Evolutionary conservation across 306 rosid genomes (phyloP), one percentile per base, ranked within the genome.

Genomic region (Quercus agrifolia): DNA sequence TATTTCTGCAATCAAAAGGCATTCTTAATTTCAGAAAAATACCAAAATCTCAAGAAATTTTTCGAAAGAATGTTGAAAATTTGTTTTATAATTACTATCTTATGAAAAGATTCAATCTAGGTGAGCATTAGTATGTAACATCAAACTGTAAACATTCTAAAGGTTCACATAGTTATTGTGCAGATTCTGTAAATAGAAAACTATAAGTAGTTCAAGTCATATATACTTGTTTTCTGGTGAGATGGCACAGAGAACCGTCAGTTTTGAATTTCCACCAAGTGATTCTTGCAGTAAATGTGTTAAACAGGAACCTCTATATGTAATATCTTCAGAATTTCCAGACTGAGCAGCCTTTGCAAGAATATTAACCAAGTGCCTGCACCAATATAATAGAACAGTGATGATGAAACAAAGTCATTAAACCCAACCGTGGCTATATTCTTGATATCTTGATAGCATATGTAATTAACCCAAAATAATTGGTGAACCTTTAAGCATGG

Each of bases 181-280:
- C 57, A 56, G 61, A 70, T 62, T 73, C 31, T 56, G 14, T 13
- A 80, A 52, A 21, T 23, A 49, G 71, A 79, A 74, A 77, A 66
- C 17, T 64, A n/a, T 52, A 6, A 23, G 54, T 35, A 44, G 55
- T 55, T 55, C 31, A 58, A 59, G 79, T 59, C 58, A 77, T 55
- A 70, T 92, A 70, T 94, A 92, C 99, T 77, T 90, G 88, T 87
- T 83, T 79, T 96, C 88, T 4, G 87, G 91, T 58, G 86, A 85
- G 85, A 93, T 78, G 63, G 96, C 92, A 71, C 98, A 96, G 46
- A 93, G 88, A 55, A 96, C 89, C 44, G 93, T 91, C 78, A 96
- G 92, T 85, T 85, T 96, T 59, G 96, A 89, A 87, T 93, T 96
- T 81, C 98, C 98, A 62, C 98, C 99, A 55, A 96, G 85, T 54